Conservation (phyloP, 768 basidiomycete genomes). For the Leccinum variicolor region DNA sequence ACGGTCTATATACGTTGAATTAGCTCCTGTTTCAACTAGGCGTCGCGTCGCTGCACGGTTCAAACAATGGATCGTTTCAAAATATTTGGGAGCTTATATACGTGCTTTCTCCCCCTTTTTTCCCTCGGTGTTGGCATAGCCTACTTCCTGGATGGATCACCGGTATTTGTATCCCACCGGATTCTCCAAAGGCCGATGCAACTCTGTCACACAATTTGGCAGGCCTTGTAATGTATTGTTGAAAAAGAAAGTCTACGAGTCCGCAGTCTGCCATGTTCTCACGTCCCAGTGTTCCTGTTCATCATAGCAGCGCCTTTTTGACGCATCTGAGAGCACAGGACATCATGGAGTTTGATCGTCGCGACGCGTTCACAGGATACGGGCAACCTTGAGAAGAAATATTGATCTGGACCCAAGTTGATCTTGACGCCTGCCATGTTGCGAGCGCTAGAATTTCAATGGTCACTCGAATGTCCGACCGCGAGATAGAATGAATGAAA, state of each 20-base stretch:
- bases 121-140: background rate
- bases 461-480: background rate
- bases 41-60: background rate
- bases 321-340: background rate
- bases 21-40: slow-evolving; percentile 12
- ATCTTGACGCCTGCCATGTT: background rate
- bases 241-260: background rate
- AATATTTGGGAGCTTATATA: background rate
- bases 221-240: background rate
- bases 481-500: background rate
- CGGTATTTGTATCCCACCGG: background rate
- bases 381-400: background rate
- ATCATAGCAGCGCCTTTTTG: background rate
- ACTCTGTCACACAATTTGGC: background rate
- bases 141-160: slow-evolving; percentile 7
- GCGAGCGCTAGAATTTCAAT: too few species aligned
- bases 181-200: background rate
- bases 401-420: background rate
- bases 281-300: background rate
- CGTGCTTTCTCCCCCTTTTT: background rate
- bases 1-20: slow-evolving; percentile 25
- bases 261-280: background rate
- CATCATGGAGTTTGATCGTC: background rate
- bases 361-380: background rate
- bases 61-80: background rate